Evolutionary conservation across 306 rosid species (phyloP).

Genomic region (Citrullus mucosospermus): DNA sequence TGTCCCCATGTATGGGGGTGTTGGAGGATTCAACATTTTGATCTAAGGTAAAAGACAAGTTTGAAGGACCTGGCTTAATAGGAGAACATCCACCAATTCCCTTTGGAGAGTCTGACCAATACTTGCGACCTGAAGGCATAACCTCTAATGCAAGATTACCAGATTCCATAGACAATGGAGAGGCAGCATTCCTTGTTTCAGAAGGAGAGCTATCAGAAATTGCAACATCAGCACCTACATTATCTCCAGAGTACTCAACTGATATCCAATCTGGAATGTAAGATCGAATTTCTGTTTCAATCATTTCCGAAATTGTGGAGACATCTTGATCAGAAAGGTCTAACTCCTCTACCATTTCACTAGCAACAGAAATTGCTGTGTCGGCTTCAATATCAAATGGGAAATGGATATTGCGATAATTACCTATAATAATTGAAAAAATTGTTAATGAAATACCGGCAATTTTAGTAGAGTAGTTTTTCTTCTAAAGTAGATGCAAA

Average conservation of each 20-base stretch:
- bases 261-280: slow-evolving; percentile 62
- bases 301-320: slow-evolving; percentile 70
- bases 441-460: not conserved
- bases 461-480: not conserved
- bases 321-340: slow-evolving; percentile 90
- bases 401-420: slow-evolving; percentile 80
- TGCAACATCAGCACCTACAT: slow-evolving; percentile 19
- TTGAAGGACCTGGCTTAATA: slow-evolving; percentile 24
- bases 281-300: slow-evolving; percentile 56
- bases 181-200: slow-evolving; percentile 28
- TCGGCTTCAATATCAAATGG: slow-evolving; percentile 83
- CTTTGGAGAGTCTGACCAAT: slow-evolving; percentile 86
- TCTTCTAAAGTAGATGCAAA: not conserved
- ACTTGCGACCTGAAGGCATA: slow-evolving; percentile 85
- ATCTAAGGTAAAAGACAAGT: slow-evolving; percentile 22
- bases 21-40: slow-evolving; percentile 12
- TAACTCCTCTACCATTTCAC: slow-evolving; percentile 97
- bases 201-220: slow-evolving; percentile 17
- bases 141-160: slow-evolving; percentile 52
- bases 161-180: slow-evolving; percentile 24
- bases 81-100: slow-evolving; percentile 47
- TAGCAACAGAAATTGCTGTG: slow-evolving; percentile 77
- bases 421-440: slow-evolving; percentile 32
- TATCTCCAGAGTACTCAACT: slow-evolving; percentile 15
- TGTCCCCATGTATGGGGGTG: not conserved